phyloP scores from a whole-genome alignment of 345 rosid species.

The Hibiscus mutabilis region DNA sequence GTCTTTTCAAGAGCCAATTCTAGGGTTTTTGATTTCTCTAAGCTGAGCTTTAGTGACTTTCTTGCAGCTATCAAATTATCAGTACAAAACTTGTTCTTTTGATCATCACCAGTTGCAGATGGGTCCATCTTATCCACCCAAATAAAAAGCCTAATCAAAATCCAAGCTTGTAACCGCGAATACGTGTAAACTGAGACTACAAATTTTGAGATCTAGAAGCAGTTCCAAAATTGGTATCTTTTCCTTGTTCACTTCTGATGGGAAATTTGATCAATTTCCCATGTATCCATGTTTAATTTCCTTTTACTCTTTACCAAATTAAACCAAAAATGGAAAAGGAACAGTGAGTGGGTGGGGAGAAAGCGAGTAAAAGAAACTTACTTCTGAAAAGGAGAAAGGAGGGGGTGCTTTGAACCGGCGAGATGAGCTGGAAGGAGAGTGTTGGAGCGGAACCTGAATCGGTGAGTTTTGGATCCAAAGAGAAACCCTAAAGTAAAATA shows the following conservation, averaged over 20 bases:
- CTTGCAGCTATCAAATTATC: constrained; percentile 59
- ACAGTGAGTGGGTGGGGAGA: background rate
- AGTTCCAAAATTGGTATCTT: background rate
- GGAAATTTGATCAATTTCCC: background rate
- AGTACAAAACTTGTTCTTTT: constrained; percentile 19
- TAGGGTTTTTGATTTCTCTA: constrained; percentile 76
- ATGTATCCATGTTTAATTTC: constrained; percentile 18
- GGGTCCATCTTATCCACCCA: constrained; percentile 40
- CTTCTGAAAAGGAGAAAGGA: background rate
- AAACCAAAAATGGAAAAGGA: background rate
- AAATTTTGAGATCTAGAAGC: background rate
- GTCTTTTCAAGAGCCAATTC: constrained; percentile 49
- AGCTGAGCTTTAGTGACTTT: constrained; percentile 54
- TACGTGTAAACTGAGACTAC: background rate
- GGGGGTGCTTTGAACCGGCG: background rate
- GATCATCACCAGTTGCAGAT: constrained; percentile 11
- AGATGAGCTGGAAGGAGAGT: background rate
- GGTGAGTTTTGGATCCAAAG: background rate
- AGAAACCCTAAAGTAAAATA: background rate
- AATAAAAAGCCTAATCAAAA: constrained; percentile 9
- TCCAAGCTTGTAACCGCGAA: constrained; percentile 1
- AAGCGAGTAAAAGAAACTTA: background rate
- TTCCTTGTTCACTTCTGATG: background rate
- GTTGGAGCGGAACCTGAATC: background rate
- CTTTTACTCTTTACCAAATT: constrained; percentile 18